A percentile compares a stretch with the other conserved stretches of the same genome.
These are phyloP conservation scores for Erodium trifolium DNA, from an alignment of 441 rosid genomes.

Conservation along the genomic window DNA sequence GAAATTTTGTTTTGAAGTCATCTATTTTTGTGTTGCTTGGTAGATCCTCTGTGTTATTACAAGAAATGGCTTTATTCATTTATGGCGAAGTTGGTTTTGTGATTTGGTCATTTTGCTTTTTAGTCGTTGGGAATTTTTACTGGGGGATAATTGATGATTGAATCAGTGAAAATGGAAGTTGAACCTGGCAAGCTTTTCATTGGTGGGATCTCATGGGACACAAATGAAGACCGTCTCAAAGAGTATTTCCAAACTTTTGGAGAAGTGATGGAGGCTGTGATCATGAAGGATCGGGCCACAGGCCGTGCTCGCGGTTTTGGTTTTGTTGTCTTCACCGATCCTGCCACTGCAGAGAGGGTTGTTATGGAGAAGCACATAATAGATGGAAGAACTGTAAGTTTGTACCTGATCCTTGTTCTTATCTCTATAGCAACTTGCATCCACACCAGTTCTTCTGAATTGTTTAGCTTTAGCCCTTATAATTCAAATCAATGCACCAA, in stretches of 20 bases:
- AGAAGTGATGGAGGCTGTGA: constrained; percentile 18
- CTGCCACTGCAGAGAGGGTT: constrained; percentile 50
- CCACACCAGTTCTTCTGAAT: constrained; percentile 3
- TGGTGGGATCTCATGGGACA: constrained; percentile 81
- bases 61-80: constrained; percentile 5
- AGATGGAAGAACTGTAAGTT: constrained; percentile 64
- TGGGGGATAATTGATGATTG: constrained; percentile 2
- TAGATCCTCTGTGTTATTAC: constrained; percentile 23
- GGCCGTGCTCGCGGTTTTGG: constrained; percentile 80
- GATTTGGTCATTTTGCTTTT: constrained; percentile 14
- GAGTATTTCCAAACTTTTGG: constrained; percentile 61
- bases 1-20: constrained; percentile 6
- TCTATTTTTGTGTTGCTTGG: constrained; percentile 11
- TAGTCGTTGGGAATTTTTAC: not conserved
- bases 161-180: constrained; percentile 38
- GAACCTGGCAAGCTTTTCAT: constrained; percentile 61
- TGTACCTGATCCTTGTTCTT: not conserved
- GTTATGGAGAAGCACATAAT: constrained; percentile 50
- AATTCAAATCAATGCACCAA: not conserved
- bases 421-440: constrained; percentile 7
- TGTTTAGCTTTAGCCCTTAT: not conserved
- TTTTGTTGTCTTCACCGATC: constrained; percentile 54
- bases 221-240: constrained; percentile 61
- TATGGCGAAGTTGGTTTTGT: not conserved
- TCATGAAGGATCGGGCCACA: constrained; percentile 72